These are phyloP conservation scores for Saturnispora galanensis DNA, from an alignment of 805 yeast species.

Conservation along the genomic window DNA sequence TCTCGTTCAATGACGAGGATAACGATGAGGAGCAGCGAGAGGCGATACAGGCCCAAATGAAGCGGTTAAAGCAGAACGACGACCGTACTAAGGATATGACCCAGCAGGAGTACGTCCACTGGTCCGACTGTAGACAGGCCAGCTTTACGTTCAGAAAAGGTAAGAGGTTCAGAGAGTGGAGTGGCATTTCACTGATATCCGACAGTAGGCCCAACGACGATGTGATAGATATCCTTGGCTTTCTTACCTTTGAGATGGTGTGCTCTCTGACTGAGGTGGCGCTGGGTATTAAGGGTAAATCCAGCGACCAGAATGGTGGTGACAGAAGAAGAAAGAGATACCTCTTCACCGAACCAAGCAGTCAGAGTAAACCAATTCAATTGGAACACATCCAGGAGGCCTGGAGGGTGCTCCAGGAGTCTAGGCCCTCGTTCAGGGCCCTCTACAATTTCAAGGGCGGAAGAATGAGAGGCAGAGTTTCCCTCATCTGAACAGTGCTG, in stretches of 20 bases:
- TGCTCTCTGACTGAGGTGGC: constrained; percentile 93
- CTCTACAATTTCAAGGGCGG: constrained; percentile 68
- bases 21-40: constrained; percentile 81
- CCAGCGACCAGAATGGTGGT: constrained; percentile 26
- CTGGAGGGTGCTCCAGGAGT: constrained; percentile 66
- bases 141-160: constrained; percentile 90
- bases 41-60: constrained; percentile 79
- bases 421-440: constrained; percentile 49
- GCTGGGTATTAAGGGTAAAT: constrained; percentile 57
- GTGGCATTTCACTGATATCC: constrained; percentile 71
- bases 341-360: constrained; percentile 83
- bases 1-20: constrained; percentile 46
- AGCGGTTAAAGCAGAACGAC: constrained; percentile 84
- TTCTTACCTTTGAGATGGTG: constrained; percentile 91
- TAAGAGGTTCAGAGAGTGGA: constrained; percentile 95
- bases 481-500: constrained; percentile 30
- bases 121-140: constrained; percentile 98
- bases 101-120: constrained; percentile 92
- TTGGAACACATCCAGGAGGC: constrained; percentile 84
- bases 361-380: constrained; percentile 64
- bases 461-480: constrained; percentile 40
- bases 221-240: constrained; percentile 91
- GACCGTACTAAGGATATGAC: constrained; percentile 92
- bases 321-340: constrained; percentile 41
- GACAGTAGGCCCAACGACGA: constrained; percentile 94